A percentile compares a stretch with the other conserved stretches of the same genome.
phyloP scores from a whole-genome alignment of 305 asterid species.

The Plantago lanceolata region DNA sequence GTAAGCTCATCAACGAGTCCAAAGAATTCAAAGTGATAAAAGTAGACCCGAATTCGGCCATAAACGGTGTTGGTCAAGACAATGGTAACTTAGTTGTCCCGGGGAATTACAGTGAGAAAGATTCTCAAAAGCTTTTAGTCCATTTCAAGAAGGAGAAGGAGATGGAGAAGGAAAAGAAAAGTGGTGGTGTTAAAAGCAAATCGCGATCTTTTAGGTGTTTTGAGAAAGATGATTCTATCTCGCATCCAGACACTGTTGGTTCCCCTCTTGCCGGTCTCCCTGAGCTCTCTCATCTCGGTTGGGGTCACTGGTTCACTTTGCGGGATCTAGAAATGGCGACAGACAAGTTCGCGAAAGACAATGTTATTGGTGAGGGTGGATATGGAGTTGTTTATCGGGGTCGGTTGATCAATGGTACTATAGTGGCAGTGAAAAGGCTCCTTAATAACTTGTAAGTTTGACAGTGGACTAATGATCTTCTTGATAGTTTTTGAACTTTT shows the following conservation, averaged over 20 bases:
- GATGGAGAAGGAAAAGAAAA: constrained; percentile 26
- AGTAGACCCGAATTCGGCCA: constrained; percentile 50
- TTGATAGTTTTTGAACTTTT: background rate
- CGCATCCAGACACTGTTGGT: constrained; percentile 26
- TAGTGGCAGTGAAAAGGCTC: constrained; percentile 67
- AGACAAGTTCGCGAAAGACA: constrained; percentile 50
- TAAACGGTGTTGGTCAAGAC: constrained; percentile 21
- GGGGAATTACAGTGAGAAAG: constrained; percentile 38
- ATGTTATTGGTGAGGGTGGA: constrained; percentile 76
- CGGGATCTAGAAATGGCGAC: constrained; percentile 70
- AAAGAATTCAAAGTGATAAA: constrained; percentile 59
- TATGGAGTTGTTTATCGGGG: constrained; percentile 74
- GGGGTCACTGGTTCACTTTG: constrained; percentile 83
- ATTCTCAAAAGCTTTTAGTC: constrained; percentile 42
- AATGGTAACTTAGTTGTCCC: constrained; percentile 21
- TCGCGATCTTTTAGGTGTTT: constrained; percentile 36
- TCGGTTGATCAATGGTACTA: constrained; percentile 48
- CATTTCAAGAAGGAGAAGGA: constrained; percentile 35
- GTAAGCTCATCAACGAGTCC: constrained; percentile 26
- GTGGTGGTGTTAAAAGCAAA: constrained; percentile 27
- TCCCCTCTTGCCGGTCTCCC: constrained; percentile 63
- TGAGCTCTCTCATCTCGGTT: constrained; percentile 70
- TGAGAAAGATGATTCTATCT: constrained; percentile 29
- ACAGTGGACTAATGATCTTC: too few species aligned
- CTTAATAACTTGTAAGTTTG: constrained; percentile 62